Percentiles rank a stretch among this genome's conserved stretches.
Evolutionary conservation across 768 basidiomycete genomes (phyloP).

Genomic region (Termitomyces sp.): DNA sequence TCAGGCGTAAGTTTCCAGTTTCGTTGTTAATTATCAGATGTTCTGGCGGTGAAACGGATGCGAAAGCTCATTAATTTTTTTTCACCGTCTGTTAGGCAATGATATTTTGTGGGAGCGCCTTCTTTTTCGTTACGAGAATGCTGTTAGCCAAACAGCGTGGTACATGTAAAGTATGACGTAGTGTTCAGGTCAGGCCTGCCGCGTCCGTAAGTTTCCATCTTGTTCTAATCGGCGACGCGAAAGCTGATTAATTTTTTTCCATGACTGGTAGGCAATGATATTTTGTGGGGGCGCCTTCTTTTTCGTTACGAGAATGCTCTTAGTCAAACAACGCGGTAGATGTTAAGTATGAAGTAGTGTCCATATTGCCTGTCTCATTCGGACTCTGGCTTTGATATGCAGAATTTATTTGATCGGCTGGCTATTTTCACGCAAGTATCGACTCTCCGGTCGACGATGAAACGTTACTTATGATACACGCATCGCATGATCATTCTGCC

Average conservation of each 20-base stretch:
- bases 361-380: no score
- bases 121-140: not conserved
- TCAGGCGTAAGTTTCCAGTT: slow-evolving; percentile 4
- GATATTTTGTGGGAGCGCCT: not conserved
- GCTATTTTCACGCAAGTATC: no score
- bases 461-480: no score
- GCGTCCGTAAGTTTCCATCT: slow-evolving; percentile 13
- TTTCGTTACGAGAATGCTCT: not conserved
- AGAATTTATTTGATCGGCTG: no score
- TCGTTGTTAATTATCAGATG: no score
- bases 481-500: no score
- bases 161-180: not conserved
- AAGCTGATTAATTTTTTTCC: no score
- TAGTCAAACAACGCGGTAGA: not conserved
- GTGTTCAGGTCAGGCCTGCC: slow-evolving; percentile 24
- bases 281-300: not conserved
- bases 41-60: no score
- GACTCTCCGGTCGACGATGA: no score
- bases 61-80: no score
- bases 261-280: not conserved
- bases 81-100: not conserved
- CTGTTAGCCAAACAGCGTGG: not conserved
- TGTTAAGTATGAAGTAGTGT: not conserved
- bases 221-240: no score
- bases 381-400: no score